Evolutionary conservation across 257 asterid species (phyloP), one percentile per base, ranked within the genome.

Genomic region (Ballota nigra): DNA sequence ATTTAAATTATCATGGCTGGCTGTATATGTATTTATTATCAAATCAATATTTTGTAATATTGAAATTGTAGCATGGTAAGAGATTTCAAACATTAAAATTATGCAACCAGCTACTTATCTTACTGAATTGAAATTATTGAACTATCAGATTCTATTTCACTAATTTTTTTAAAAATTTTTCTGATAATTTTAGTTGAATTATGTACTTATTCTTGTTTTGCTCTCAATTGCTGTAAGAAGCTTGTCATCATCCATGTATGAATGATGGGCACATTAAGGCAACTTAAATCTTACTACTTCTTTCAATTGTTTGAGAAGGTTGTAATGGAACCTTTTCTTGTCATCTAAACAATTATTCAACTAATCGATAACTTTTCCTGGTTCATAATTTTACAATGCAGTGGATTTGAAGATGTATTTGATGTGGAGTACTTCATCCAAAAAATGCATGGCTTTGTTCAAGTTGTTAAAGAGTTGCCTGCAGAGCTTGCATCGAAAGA

Each of bases 381-480:
- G 75, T 65, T 41, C 31, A 15, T 72, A 47, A 68, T 74, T 52
- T 71, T 40, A 29, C 19, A 20, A 38, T 77, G 81, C 94, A 92
- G 99, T 71, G 97, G 88, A 66, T 95, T 95, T 79, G 89, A 73
- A 77, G 98, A 95, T 75, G 91, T 92, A 34, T 92, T 89, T 81
- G 96, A 92, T 76, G 98, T 95, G 77, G 98, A 92, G 31, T 86
- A 84, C 79, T 95, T 95, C 88, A 87, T 92, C 78, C 78, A 80
- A 73, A 89, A 92, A 83, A 81, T 87, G 95, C 77, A 75, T 63
- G 97, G 96, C 78, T 95, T 84, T 76, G 80, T 84, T 68, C 82
- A 77, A 57, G 89, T 95, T 59, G 94, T 88, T 18, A 92, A 85
- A 75, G 97, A 88, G 81, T 81, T 95, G 82, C 98, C 99, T 19